Base-by-base conservation (phyloP, 2,329 filamentous ascomycete genomes). In the Tricladium varicosporioides region DNA sequence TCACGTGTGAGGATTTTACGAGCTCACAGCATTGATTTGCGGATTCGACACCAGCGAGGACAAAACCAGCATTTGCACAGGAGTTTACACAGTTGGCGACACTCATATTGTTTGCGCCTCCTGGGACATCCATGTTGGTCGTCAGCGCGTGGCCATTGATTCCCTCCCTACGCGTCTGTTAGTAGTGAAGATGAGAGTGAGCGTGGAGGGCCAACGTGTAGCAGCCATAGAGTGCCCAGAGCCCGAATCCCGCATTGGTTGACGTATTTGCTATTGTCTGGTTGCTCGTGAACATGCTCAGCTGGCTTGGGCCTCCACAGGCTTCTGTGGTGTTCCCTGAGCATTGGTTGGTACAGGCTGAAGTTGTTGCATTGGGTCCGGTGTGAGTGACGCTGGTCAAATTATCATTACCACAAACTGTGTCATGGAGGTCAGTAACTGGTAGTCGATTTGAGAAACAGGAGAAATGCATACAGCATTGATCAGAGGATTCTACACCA, bases 1-100 rank as follows among this genome's bases (percentile, higher is more conserved):
- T 27, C 22, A 27, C 22, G 22, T 7, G 36, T 10, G 10, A n/a
- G 3, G 36, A 40, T 4, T 40, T 5, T 40, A n/a, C 11, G 36
- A n/a, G 36, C 55, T 54, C 49, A 59, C 56, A 77, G 60, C 72
- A 79, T 64, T 79, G 74, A 10, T 73, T 68, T 33, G 72, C 69
- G 56, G 78, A 78, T 61, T 80, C 76, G 27, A 78, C 62, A 46
- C 78, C 78, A 54, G 70, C 67, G 71, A 79, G 65, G n/a, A 53
- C 56, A 59, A 75, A 78, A 5, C 59, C 60, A 1, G 52, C 40
- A 14, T 32, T 40, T 31, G 53, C 33, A 22, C 62, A 65, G n/a
- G 59, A 56, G 0, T 40, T 33, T 18, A 58, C 18, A 43, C 62
- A 65, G 15, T 58, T 52, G 14, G 19, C 50, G 8, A 65, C 54